Evolutionary conservation across 1,284 basidiomycete species (phyloP), one percentile per base, ranked within the genome.

Genomic region (Rhodotorula glutinis): DNA sequence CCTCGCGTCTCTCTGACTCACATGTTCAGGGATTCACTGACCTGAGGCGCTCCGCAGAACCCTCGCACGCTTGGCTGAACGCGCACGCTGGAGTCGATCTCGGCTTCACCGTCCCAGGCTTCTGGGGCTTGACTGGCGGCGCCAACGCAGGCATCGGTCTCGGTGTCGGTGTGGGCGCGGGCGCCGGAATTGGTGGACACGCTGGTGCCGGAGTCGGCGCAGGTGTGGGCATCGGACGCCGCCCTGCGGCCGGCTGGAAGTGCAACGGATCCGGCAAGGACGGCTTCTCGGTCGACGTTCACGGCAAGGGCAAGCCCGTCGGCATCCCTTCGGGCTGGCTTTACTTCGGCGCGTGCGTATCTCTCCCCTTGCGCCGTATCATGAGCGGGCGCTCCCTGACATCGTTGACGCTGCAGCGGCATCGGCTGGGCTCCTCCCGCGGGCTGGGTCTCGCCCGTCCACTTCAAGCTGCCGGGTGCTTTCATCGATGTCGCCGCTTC

Each of bases 191-290:
- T 38, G 33, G 33, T 11, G 33, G 7, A 7, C 7, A 11, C 5
- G 33, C 33, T 38, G 33, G 33, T 38, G 33, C 33, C 33, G 33
- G 33, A 7, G 11, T 38, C 33, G 33, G 33, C 33, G 33, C 33
- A 7, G 33, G 33, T 11, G 33, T 38, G 7, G 33, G 33, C 11
- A 11, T 38, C 33, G 33, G 43, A 4, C 4, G 21, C 17, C 17
- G 17, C 44, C 29, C 63, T 40, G 4, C 41, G 29, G 19, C 29
- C 16, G 10, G 27, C 29, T 65, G 64, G 64, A 53, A 23, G 4
- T 65, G 59, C 64, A 25, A 52, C 49, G 58, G 58, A 16, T 25
- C 59, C 14, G 66, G 66, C 52, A 63, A 57, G 19, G 67, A 69
- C 30, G 67, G 67, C n/a, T 62, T 29, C n/a, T 23, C 9, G 11